Evolutionary conservation across 495 filamentous ascomycete species (phyloP).

Genomic region (Aspergillus biplanus): DNA sequence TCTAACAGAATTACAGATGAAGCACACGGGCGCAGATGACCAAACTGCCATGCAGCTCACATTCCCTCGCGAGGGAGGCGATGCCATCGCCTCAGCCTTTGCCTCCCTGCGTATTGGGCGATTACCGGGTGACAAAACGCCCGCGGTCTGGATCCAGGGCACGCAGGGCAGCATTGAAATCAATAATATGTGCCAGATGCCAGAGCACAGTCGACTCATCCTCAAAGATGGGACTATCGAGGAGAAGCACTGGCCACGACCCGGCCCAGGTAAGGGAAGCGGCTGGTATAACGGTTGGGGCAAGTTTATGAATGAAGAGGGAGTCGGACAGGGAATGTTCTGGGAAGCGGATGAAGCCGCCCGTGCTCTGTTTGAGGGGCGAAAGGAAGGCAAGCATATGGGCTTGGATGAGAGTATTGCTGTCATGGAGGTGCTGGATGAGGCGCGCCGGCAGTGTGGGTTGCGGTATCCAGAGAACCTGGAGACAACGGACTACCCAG

Average conservation of each 20-base stretch:
- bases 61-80: too few relatives aligned
- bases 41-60: too few relatives aligned
- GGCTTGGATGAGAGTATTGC: slow-evolving; percentile 71
- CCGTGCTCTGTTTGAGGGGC: slow-evolving; percentile 69
- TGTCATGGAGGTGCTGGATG: slow-evolving; percentile 83
- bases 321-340: slow-evolving; percentile 74
- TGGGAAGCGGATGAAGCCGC: slow-evolving; percentile 83
- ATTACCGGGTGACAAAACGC: neutral
- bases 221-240: neutral
- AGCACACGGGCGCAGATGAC: too few relatives aligned
- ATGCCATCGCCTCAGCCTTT: neutral
- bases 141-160: neutral
- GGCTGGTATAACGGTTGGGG: neutral
- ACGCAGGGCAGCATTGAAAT: neutral
- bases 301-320: neutral
- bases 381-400: slow-evolving; percentile 64
- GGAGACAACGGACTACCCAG: neutral
- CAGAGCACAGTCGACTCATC: neutral
- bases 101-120: neutral
- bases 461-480: slow-evolving; percentile 11
- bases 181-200: neutral
- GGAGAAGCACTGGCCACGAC: neutral
- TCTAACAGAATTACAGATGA: too few relatives aligned
- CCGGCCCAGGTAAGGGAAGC: neutral
- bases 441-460: slow-evolving; percentile 33